Evolutionary conservation across 2,329 filamentous ascomycete genomes (phyloP).

Genomic region (Botrytis tulipae): DNA sequence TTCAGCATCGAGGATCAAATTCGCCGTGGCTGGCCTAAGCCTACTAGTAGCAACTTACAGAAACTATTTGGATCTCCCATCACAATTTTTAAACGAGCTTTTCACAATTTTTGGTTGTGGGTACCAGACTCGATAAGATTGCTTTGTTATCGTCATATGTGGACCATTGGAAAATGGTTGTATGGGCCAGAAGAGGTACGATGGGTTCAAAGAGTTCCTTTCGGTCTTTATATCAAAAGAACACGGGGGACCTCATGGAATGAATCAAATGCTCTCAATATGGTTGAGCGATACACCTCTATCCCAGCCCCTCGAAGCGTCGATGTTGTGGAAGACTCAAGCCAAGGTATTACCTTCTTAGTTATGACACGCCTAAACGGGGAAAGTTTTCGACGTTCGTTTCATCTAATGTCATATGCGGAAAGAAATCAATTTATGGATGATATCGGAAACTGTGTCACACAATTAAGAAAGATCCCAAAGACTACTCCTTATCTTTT

Average conservation of each 20-base stretch:
- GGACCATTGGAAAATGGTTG: not conserved
- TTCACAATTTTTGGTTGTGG: not conserved
- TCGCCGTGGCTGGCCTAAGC: not conserved
- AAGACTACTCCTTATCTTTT: not conserved
- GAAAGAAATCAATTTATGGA: not conserved
- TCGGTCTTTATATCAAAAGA: not conserved
- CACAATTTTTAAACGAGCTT: not conserved
- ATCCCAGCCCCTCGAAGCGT: not conserved
- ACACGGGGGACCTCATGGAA: not conserved
- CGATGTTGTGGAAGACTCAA: not conserved
- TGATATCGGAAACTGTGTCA: not conserved
- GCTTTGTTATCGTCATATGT: not conserved
- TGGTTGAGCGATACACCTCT: not conserved
- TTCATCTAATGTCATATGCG: not conserved
- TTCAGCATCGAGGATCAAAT: slow-evolving; percentile 4
- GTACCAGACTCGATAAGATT: not conserved
- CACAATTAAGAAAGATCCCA: not conserved
- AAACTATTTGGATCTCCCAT: not conserved
- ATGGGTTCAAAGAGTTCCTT: slow-evolving; percentile 1
- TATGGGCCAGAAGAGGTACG: not conserved
- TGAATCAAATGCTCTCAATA: slow-evolving; percentile 6
- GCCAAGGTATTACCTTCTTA: not conserved
- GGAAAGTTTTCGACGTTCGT: not conserved
- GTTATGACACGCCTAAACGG: not conserved
- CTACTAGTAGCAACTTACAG: not conserved